These are phyloP conservation scores for Erodium moschatum DNA, from an alignment of 441 rosid genomes.

Conservation along the genomic window DNA sequence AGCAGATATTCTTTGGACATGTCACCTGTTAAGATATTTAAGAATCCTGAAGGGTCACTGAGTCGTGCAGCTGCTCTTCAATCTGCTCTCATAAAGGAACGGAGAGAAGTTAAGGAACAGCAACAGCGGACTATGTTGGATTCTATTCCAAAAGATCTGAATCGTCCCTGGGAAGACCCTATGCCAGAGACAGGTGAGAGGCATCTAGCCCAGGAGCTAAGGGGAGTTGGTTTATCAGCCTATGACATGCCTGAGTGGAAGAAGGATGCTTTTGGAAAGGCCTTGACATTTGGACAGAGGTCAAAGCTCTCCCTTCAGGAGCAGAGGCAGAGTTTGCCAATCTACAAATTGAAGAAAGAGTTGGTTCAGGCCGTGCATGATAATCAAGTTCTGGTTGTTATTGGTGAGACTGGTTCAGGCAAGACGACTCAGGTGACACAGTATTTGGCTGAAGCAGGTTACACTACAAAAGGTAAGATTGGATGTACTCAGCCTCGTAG, in stretches of 20 bases:
- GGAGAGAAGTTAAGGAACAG: conserved; percentile 73
- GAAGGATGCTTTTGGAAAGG: conserved; percentile 74
- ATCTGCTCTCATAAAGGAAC: conserved; percentile 77
- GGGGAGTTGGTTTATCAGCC: conserved; percentile 77
- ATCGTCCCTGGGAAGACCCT: conserved; percentile 88
- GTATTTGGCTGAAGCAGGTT: conserved; percentile 76
- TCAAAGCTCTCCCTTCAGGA: conserved; percentile 81
- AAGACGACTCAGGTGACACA: conserved; percentile 82
- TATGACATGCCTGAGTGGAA: conserved; percentile 91
- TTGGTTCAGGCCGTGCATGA: conserved; percentile 77
- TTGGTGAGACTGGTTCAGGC: conserved; percentile 88
- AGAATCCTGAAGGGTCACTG: conserved; percentile 83
- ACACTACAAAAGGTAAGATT: conserved; percentile 68
- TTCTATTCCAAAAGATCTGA: conserved; percentile 77
- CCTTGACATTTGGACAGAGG: conserved; percentile 64
- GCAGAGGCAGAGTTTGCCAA: conserved; percentile 79
- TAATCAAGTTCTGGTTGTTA: conserved; percentile 74
- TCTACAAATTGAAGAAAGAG: conserved; percentile 72
- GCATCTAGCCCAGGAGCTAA: conserved; percentile 82
- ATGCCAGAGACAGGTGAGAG: conserved; percentile 93
- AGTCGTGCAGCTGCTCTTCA: conserved; percentile 90
- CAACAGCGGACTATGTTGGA: conserved; percentile 80
- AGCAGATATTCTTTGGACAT: conserved; percentile 72
- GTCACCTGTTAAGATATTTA: conserved; percentile 84
- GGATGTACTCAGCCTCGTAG: conserved; percentile 90